Evolutionary conservation across 140 eudicot species (phyloP), one percentile per base, ranked within the genome.

Genomic region (Cichorium intybus): DNA sequence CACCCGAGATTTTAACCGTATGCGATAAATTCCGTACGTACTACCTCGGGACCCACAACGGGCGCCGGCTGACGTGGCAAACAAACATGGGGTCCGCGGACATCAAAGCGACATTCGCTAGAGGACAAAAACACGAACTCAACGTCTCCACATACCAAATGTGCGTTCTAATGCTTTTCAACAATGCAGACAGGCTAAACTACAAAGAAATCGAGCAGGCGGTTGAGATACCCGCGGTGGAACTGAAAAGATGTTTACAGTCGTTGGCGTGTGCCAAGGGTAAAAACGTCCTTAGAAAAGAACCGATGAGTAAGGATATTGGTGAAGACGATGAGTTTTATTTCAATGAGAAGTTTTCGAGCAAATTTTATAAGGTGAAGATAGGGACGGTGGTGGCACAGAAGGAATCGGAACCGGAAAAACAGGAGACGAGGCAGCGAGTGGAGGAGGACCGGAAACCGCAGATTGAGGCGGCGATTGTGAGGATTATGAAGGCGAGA

Each of bases 41-140:
- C 49, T 84, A 84, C 68, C 87, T 84, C 1, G 91, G 91, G 74
- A 84, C 91, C 64, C 91, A 84, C 72, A 77, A 77, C 1, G 91
- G 91, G n/a, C 77, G 91, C 47, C 75, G 87, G 28, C 55, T 84
- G 24, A 60, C 91, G 6, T 84, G 87, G 91, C 91, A 84, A 64
- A 84, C 91, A 47, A 81, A 84, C 69, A 84, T 84, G 91, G 91
- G 91, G 10, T 74, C 84, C n/a, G 91, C 91, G n/a, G 91, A 80
- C 61, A 58, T 84, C 29, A 78, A 82, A 52, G 91, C 84, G 18
- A 81, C 76, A 7, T 84, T 84, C 26, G 79, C 78, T 20, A 70
- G 75, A 27, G 76, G 74, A 24, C 84, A 81, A 35, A 84, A 84
- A 49, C 82, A 80, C 41, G 91, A 84, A 64, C 73, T 81, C 7